Evolutionary conservation across 1,284 basidiomycete species (phyloP), one percentile per base, ranked within the genome.

Genomic region (Cutaneotrichosporon cutaneum): DNA sequence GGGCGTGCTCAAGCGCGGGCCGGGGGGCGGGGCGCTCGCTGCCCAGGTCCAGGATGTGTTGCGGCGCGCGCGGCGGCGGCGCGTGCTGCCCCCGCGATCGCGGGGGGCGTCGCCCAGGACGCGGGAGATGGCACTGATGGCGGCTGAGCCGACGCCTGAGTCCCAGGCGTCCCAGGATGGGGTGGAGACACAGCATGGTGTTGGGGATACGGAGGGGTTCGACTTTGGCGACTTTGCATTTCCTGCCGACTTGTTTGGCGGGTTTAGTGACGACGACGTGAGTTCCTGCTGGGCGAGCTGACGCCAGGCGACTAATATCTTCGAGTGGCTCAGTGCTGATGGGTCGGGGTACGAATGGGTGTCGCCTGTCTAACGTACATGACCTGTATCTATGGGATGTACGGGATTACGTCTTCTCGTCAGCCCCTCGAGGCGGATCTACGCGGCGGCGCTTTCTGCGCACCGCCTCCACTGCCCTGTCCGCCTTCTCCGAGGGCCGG

Each of bases 1-100:
- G 4, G 44, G 60, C n/a, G 62, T 71, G 6, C 59, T 76, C 16
- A 56, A 68, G 8, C 62, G 68, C 27, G 72, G 73, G 67, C 52
- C 58, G 5, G 42, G 52, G 21, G 21, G 30, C 5, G 52, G 45
- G 8, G 24, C 54, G 32, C 53, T 60, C 9, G 58, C 58, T 1
- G 44, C 33, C 3, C 52, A 60, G 53, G 55, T 60, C 53, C 52
- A 60, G 24, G 22, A 35, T 6, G 35, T 60, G 13, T 44, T 60
- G 21, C 14, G 14, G 5, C 58, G 58, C 24, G 58, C 58, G 13
- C 42, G 58, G n/a, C n/a, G 42, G 16, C 47, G 48, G 24, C 52
- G 47, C 26, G 45, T 60, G 13, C 44, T 60, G 0, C 58, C 58
- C 5, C 52, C 58, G 6, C 42, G 58, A 3, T 39, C 33, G 10